Percentiles rank a stretch among this genome's conserved stretches.
phyloP scores from a whole-genome alignment of 2,329 filamentous ascomycete genomes.

The Alternaria sp. region DNA sequence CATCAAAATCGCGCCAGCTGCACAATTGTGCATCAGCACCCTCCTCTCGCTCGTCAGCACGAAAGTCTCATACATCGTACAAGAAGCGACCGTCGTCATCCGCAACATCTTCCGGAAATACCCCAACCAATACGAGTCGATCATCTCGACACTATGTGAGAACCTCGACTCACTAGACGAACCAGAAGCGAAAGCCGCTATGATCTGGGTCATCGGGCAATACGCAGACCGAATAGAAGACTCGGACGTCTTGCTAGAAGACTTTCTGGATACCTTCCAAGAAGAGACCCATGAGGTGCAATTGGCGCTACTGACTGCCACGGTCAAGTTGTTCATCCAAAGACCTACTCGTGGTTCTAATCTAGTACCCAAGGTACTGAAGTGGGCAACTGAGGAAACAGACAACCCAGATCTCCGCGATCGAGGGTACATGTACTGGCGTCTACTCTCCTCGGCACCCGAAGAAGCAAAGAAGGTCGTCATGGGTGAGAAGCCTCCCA shows the following conservation, averaged over 20 bases:
- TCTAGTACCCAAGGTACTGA: slow-evolving; percentile 90
- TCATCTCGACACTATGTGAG: slow-evolving; percentile 93
- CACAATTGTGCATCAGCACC: slow-evolving; percentile 88
- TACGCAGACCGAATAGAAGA: slow-evolving; percentile 98
- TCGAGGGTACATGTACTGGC: slow-evolving; percentile 99
- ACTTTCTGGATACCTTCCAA: slow-evolving; percentile 91
- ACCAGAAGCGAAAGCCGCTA: slow-evolving; percentile 95
- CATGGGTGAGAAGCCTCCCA: slow-evolving; percentile 96
- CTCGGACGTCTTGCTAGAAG: slow-evolving; percentile 88
- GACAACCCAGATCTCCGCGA: slow-evolving; percentile 97
- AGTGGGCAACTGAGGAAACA: slow-evolving; percentile 99
- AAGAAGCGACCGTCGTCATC: slow-evolving; percentile 98
- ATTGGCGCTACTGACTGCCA: slow-evolving; percentile 90
- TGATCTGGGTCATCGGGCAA: slow-evolving; percentile 99
- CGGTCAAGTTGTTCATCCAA: slow-evolving; percentile 97
- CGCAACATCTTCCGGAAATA: slow-evolving; percentile 99
- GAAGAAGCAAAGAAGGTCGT: slow-evolving; percentile 84
- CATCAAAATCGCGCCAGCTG: slow-evolving; percentile 97
- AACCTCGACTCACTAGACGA: slow-evolving; percentile 96
- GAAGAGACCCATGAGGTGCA: slow-evolving; percentile 97
- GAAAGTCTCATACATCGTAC: slow-evolving; percentile 98
- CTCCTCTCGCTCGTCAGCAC: slow-evolving; percentile 92
- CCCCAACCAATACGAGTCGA: slow-evolving; percentile 97
- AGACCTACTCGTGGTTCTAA: slow-evolving; percentile 93
- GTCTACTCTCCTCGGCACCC: slow-evolving; percentile 89